Evolutionary conservation across 2,329 filamentous ascomycete species (phyloP), one percentile per base, ranked within the genome.

Genomic region (Trichoderma sp.): DNA sequence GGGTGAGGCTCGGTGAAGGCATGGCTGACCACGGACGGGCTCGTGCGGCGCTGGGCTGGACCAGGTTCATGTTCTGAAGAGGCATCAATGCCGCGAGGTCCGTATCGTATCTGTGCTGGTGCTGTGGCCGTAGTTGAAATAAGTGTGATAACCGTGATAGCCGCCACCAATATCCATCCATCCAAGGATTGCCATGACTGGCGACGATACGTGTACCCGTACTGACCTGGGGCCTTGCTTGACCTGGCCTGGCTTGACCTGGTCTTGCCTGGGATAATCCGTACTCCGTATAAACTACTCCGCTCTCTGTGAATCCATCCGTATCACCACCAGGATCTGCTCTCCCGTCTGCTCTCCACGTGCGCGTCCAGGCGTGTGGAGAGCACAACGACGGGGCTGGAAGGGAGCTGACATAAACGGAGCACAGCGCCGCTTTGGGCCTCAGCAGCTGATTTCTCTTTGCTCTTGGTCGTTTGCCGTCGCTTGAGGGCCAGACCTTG

Each of bases 121-220:
- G 36, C 26, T 34, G n/a, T 20, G 43, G 5, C 17, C 15, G 28
- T 59, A 6, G 17, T 32, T 2, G 17, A 58, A 58, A 20, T 32
- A 34, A 57, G 30, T 28, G 32, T 58, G 50, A 67, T 67, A 58
- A 67, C 64, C 64, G 64, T 67, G 64, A 58, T 67, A 67, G 64
- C 64, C 50, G 64, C 64, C 64, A 28, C n/a, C 20, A 59, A 59
- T 20, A 30, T n/a, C 30, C 28, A n/a, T 39, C 36, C 36, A 39
- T 1, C 39, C 39, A 43, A 4, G 39, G 39, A 43, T 32, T 32
- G 43, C 17, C 23, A 50, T 32, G 64, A n/a, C 30, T 15, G 30
- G 13, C 58, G 58, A 39, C 20, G 32, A 59, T 20, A 32, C 20
- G 47, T 53, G 47, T 53, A 53, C 47, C 47, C 47, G 47, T 53